phyloP scores from a whole-genome alignment of 2,329 filamentous ascomycete genomes.

The Chalaropsis thielavioides region DNA sequence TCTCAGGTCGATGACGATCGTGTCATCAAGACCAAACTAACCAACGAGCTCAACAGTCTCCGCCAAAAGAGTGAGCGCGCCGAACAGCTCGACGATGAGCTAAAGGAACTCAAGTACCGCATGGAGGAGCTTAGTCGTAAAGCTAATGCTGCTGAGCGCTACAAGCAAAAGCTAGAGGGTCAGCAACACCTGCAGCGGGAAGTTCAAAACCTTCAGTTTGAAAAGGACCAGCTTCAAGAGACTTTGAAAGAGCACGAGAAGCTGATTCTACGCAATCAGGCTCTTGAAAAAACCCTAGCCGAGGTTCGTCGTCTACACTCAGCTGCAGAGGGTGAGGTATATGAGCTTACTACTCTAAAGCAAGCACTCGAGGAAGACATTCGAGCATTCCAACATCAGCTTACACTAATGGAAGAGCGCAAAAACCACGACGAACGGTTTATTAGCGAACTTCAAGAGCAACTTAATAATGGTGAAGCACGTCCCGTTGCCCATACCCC shows the following conservation, averaged over 20 bases:
- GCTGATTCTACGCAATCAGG: slow-evolving; percentile 26
- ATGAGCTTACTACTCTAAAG: slow-evolving; percentile 29
- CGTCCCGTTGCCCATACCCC: slow-evolving; percentile 16
- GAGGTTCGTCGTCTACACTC: slow-evolving; percentile 22
- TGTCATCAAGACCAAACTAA: slow-evolving; percentile 31
- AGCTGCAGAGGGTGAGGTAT: slow-evolving; percentile 17
- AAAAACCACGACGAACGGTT: slow-evolving; percentile 37
- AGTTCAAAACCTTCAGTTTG: slow-evolving; percentile 39
- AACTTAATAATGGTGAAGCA: slow-evolving; percentile 29
- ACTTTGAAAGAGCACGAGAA: slow-evolving; percentile 28
- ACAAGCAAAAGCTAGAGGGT: slow-evolving; percentile 47
- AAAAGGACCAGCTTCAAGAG: slow-evolving; percentile 39
- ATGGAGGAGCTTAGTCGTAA: slow-evolving; percentile 46
- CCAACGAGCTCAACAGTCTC: slow-evolving; percentile 35
- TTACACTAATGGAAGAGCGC: slow-evolving; percentile 34
- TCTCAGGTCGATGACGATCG: slow-evolving; percentile 43
- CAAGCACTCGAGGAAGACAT: slow-evolving; percentile 34
- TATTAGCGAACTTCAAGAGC: slow-evolving; percentile 46
- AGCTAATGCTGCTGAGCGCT: slow-evolving; percentile 47
- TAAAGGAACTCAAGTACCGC: slow-evolving; percentile 43
- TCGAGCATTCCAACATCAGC: slow-evolving; percentile 32
- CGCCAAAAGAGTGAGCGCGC: slow-evolving; percentile 34
- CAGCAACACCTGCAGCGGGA: slow-evolving; percentile 41
- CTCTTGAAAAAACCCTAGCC: slow-evolving; percentile 26
- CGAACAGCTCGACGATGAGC: slow-evolving; percentile 42